Evolutionary conservation across 441 rosid genomes (phyloP).

Genomic region (Syzygium syzygioides): DNA sequence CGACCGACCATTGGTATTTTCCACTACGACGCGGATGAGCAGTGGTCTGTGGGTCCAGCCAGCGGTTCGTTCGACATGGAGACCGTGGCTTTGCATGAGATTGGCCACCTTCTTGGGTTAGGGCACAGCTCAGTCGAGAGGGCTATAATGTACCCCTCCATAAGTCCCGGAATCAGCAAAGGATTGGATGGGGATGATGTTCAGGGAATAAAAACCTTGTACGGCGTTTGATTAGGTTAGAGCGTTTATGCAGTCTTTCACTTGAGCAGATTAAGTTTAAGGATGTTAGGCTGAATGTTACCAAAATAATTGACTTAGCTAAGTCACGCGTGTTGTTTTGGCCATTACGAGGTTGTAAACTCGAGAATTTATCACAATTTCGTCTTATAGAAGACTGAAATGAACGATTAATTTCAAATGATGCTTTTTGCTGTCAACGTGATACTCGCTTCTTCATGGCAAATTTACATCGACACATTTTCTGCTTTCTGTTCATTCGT

Average conservation of each 20-base stretch:
- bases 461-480: background rate
- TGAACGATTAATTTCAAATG: background rate
- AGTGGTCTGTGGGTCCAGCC: background rate
- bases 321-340: background rate
- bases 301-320: background rate
- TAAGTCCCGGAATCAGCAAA: background rate
- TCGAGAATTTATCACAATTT: background rate
- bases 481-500: background rate
- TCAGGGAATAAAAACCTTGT: background rate
- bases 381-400: background rate
- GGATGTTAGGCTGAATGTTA: background rate
- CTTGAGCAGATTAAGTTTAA: background rate
- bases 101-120: slow-evolving; percentile 10
- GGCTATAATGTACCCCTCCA: background rate
- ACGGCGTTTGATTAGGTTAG: background rate
- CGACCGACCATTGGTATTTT: slow-evolving; percentile 11
- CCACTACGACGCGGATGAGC: slow-evolving; percentile 25
- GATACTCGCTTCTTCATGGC: background rate
- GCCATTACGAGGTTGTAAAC: background rate
- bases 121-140: background rate
- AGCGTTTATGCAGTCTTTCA: background rate
- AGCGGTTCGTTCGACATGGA: background rate
- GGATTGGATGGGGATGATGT: background rate
- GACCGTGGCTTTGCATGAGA: slow-evolving; percentile 10
- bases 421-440: background rate